phyloP scores from a whole-genome alignment of 345 rosid genomes.

The Eucalyptus pauciflora region DNA sequence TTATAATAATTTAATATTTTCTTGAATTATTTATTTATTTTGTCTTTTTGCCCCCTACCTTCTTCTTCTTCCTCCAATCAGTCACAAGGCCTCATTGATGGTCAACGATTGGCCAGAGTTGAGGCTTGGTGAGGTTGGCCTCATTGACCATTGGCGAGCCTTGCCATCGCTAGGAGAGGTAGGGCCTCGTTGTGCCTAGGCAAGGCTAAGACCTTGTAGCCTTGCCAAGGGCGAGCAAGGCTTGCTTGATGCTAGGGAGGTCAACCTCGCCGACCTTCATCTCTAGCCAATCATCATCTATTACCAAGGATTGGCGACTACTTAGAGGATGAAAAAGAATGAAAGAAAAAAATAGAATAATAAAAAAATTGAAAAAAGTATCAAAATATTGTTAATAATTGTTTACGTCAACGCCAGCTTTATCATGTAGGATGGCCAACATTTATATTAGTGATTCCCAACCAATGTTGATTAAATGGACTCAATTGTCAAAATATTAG shows the following conservation, averaged over 20 bases:
- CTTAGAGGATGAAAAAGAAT: not conserved
- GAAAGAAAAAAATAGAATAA: not conserved
- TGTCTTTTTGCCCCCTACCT: not conserved
- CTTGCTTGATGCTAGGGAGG: rapidly evolving
- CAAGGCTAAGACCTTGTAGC: not conserved
- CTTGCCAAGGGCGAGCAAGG: not conserved
- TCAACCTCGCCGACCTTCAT: rapidly evolving
- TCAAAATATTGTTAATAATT: too few relatives aligned
- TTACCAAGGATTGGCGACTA: not conserved
- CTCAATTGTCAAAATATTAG: not conserved
- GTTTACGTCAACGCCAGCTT: rapidly evolving
- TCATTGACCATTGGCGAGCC: not conserved
- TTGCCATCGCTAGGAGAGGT: not conserved
- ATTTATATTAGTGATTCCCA: too few relatives aligned
- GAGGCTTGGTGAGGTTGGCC: not conserved
- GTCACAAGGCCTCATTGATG: rapidly evolving
- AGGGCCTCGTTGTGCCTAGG: not conserved
- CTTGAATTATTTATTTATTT: too few relatives aligned
- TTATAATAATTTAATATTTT: too few relatives aligned
- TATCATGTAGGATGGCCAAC: not conserved
- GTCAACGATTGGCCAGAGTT: rapidly evolving
- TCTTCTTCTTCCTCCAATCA: not conserved
- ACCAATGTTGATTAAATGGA: not conserved
- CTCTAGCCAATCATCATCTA: not conserved
- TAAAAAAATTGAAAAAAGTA: too few relatives aligned